phyloP scores from a whole-genome alignment of 2,329 filamentous ascomycete species.

The Emmonsia crescens region DNA sequence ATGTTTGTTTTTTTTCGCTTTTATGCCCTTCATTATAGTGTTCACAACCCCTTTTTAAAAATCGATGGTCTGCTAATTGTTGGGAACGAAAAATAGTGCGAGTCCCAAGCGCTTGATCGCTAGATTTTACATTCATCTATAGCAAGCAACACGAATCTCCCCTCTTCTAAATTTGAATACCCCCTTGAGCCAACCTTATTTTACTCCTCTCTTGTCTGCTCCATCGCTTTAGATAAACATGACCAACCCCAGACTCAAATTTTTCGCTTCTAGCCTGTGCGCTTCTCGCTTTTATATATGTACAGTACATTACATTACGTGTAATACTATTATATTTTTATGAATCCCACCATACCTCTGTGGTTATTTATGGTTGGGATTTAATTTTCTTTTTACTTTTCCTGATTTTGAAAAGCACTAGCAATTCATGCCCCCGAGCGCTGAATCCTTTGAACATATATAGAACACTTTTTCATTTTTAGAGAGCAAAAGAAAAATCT shows the following conservation, averaged over 20 bases:
- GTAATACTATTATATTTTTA: neutral
- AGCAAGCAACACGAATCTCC: neutral
- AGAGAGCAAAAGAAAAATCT: no score
- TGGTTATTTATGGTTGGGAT: neutral
- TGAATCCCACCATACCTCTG: neutral
- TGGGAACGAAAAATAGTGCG: conserved; percentile 2
- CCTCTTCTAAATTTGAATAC: neutral
- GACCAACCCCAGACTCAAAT: neutral
- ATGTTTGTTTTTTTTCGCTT: conserved; percentile 26
- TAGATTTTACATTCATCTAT: neutral
- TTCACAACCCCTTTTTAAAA: neutral
- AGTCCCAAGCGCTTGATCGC: conserved; percentile 8
- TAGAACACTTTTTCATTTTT: no score
- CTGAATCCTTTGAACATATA: no score
- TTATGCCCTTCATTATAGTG: neutral
- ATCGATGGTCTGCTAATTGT: neutral
- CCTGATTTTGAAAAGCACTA: no score
- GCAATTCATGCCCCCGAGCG: no score
- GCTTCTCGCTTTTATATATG: no score
- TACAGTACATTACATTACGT: neutral
- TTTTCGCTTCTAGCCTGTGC: neutral
- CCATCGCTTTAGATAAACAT: neutral
- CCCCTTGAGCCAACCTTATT: neutral
- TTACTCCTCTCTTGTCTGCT: neutral
- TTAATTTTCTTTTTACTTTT: neutral